These are phyloP conservation scores for Zoysia japonica DNA, from an alignment of 176 grass and related monocot species.

Conservation along the genomic window DNA sequence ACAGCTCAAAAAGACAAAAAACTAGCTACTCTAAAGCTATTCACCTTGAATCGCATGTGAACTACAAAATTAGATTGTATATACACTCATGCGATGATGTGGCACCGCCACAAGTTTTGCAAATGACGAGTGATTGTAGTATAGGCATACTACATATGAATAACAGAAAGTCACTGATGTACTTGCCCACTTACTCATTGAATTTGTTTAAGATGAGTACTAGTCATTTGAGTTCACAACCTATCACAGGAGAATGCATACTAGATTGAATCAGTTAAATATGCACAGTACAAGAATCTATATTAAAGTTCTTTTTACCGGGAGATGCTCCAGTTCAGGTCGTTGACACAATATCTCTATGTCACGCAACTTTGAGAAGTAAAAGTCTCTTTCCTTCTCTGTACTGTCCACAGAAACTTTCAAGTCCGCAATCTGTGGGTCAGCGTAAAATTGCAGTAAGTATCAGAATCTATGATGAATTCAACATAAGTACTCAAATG, in stretches of 20 bases:
- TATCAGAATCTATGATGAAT: conserved; percentile 12
- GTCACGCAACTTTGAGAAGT: conserved; percentile 83
- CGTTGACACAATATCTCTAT: conserved; percentile 84
- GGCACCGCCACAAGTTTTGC: neutral
- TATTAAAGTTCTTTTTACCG: conserved; percentile 44
- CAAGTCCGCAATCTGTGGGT: conserved; percentile 54
- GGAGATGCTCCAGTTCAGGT: conserved; percentile 81
- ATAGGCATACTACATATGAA: neutral
- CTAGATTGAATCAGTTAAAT: neutral
- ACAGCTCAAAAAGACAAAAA: neutral
- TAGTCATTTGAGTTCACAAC: conserved; percentile 13
- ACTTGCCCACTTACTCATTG: neutral
- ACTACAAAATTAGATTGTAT: neutral
- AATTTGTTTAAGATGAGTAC: neutral
- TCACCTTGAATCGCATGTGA: conserved; percentile 18
- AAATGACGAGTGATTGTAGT: neutral
- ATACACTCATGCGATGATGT: neutral
- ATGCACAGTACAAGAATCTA: neutral
- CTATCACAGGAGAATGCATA: neutral
- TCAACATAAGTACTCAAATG: neutral
- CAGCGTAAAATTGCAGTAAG: conserved; percentile 28
- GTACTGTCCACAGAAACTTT: conserved; percentile 60
- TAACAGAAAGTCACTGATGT: neutral
- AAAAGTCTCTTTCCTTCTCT: conserved; percentile 91
- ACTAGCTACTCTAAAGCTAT: neutral